Conservation (phyloP, 306 rosid species). For the Datisca glomerata region DNA sequence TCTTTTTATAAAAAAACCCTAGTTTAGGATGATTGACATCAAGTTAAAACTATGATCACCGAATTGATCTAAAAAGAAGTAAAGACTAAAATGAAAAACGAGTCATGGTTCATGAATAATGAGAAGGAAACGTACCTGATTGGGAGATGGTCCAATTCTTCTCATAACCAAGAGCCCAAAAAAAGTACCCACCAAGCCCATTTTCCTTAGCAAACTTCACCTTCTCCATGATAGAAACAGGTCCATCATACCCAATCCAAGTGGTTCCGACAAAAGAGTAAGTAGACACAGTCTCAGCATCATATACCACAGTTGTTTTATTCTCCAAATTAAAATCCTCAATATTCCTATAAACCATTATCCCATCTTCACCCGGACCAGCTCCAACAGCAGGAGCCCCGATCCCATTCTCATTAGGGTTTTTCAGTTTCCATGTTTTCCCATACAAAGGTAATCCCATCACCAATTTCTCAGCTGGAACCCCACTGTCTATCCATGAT, state of each 20-base stretch:
- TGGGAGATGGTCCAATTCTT: constrained; percentile 48
- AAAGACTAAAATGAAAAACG: too few species aligned
- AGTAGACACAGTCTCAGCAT: constrained; percentile 30
- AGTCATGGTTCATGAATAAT: too few species aligned
- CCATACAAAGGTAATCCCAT: constrained; percentile 73
- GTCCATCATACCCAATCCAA: constrained; percentile 80
- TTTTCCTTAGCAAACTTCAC: constrained; percentile 28
- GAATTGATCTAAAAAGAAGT: too few species aligned
- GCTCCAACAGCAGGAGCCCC: constrained; percentile 40
- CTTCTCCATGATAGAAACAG: constrained; percentile 24
- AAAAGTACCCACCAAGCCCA: constrained; percentile 67
- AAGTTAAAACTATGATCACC: too few species aligned
- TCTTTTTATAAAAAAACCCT: too few species aligned
- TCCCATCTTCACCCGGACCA: constrained; percentile 36
- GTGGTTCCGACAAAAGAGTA: constrained; percentile 42
- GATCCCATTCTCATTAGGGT: constrained; percentile 25
- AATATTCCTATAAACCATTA: constrained; percentile 30
- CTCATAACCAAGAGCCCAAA: constrained; percentile 74
- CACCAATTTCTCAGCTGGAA: constrained; percentile 34
- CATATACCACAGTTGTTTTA: constrained; percentile 31
- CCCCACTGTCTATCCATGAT: constrained; percentile 60
- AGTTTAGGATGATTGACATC: too few species aligned
- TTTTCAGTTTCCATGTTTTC: constrained; percentile 40
- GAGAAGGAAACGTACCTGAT: too few species aligned
- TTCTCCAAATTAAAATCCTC: constrained; percentile 25